A percentile compares a stretch with the other conserved stretches of the same genome.
Evolutionary conservation across 202 grass and related monocot genomes (phyloP).

Genomic region (Cymbopogon flexuosus): DNA sequence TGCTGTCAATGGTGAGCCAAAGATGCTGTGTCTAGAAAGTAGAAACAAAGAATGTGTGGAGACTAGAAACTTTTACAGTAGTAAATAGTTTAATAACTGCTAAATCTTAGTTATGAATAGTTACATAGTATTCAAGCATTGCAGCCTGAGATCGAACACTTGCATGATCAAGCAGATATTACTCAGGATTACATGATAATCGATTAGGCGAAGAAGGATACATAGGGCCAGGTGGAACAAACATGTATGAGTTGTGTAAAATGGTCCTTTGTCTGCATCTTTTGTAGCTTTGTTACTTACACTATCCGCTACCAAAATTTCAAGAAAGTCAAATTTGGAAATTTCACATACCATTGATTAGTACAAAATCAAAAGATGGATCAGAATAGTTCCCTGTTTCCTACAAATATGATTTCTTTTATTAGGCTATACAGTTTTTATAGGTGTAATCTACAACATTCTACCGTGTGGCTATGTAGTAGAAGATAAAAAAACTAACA

Average conservation of each 20-base stretch:
- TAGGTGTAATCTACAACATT: background rate
- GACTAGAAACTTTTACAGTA: background rate
- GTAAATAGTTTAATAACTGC: background rate
- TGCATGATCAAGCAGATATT: conserved; percentile 3
- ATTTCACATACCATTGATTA: background rate
- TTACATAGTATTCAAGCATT: background rate
- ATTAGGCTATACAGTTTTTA: background rate
- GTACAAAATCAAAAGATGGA: background rate
- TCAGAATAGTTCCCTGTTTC: background rate
- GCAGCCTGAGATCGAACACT: background rate
- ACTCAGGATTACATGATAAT: background rate
- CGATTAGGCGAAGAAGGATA: conserved; percentile 12
- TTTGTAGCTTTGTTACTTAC: background rate
- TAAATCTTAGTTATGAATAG: background rate
- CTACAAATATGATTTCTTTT: background rate
- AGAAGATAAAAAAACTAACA: background rate
- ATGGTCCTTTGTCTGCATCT: background rate
- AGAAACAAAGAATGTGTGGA: background rate
- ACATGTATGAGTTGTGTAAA: background rate
- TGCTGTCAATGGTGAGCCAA: background rate
- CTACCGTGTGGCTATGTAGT: background rate
- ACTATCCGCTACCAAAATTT: background rate
- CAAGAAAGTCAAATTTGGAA: background rate
- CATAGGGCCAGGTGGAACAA: background rate
- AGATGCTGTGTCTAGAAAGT: background rate